Conservation (phyloP, 1,284 basidiomycete genomes). For the Melampsora americana region DNA sequence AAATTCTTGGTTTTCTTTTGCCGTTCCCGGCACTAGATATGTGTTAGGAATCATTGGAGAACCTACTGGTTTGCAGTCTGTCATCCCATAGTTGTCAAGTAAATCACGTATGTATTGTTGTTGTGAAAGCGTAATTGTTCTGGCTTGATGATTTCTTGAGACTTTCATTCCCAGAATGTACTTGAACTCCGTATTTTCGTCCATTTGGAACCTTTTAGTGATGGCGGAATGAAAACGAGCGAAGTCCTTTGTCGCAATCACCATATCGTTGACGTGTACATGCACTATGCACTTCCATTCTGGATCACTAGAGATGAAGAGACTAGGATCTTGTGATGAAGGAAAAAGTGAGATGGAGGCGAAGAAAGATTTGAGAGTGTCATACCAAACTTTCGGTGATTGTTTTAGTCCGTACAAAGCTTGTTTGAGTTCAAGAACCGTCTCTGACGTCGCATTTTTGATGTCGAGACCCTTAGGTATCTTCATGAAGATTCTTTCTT, state of each 20-base stretch:
- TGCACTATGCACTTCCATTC: not conserved
- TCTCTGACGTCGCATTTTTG: not conserved
- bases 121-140: too few relatives aligned
- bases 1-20: not conserved
- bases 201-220: not conserved
- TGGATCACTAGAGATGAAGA: not conserved
- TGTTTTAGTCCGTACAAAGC: constrained; percentile 28
- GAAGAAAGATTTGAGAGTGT: not conserved
- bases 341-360: not conserved
- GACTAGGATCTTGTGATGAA: not conserved
- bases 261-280: too few relatives aligned
- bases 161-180: too few relatives aligned
- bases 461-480: too few relatives aligned
- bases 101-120: not conserved
- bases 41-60: not conserved
- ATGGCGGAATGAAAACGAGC: not conserved
- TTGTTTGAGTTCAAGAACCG: constrained; percentile 7
- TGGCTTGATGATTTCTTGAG: too few relatives aligned
- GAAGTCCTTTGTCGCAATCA: not conserved
- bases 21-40: not conserved
- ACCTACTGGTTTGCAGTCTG: not conserved
- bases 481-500: constrained; percentile 11
- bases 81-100: not conserved
- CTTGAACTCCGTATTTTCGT: not conserved
- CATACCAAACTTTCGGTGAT: too few relatives aligned